Evolutionary conservation across 306 rosid species (phyloP).

Genomic region (Begonia masoniana): DNA sequence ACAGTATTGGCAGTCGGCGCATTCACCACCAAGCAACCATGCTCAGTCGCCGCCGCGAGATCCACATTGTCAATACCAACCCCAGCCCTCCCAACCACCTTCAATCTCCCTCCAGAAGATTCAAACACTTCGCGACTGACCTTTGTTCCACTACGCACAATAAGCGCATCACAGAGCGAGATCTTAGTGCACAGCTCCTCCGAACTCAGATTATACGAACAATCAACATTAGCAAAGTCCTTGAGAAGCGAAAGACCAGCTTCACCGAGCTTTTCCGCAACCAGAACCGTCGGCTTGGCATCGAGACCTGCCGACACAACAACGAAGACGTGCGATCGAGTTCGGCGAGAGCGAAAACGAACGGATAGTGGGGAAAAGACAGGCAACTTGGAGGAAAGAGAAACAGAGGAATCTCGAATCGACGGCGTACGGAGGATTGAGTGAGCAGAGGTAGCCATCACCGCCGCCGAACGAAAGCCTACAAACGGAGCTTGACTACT

Average conservation of each 20-base stretch:
- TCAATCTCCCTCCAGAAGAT: slow-evolving; percentile 78
- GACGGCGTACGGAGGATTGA: slow-evolving; percentile 30
- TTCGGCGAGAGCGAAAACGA: slow-evolving; percentile 12
- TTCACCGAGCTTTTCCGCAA: slow-evolving; percentile 90
- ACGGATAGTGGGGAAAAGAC: slow-evolving; percentile 44
- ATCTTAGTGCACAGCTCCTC: slow-evolving; percentile 97
- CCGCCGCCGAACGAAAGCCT: no score
- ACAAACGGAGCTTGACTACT: no score
- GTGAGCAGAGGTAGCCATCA: slow-evolving; percentile 42
- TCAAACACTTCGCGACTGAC: slow-evolving; percentile 88
- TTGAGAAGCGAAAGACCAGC: slow-evolving; percentile 60
- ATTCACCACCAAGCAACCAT: slow-evolving; percentile 86
- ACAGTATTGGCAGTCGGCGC: slow-evolving; percentile 97
- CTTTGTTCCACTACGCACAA: slow-evolving; percentile 92
- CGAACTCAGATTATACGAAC: slow-evolving; percentile 65
- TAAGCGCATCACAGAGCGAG: slow-evolving; percentile 93
- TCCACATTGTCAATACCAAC: slow-evolving; percentile 98
- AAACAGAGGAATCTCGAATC: slow-evolving; percentile 17
- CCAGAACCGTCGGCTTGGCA: slow-evolving; percentile 83
- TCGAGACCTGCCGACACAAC: slow-evolving; percentile 43
- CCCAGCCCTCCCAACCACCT: slow-evolving; percentile 96
- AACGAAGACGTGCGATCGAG: slow-evolving; percentile 19
- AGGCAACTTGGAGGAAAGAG: slow-evolving; percentile 53
- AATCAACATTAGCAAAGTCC: slow-evolving; percentile 80
- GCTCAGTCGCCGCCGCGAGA: slow-evolving; percentile 98